Evolutionary conservation across 805 yeast species (phyloP), one percentile per base, ranked within the genome.

Genomic region (Kazachstania viticola): DNA sequence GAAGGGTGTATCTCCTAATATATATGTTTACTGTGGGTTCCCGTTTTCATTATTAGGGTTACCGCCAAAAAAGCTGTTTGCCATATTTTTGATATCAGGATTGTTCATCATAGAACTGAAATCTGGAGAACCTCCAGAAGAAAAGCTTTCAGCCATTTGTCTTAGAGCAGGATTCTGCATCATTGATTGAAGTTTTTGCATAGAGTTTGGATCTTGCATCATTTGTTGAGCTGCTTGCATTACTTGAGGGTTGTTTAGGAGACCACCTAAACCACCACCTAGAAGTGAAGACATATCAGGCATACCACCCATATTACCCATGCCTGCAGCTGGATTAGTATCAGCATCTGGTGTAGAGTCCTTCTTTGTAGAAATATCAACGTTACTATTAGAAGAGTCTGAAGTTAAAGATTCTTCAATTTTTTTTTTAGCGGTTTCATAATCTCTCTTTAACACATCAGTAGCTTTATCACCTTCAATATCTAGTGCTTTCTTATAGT

Each of bases 401-500:
- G 64, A 45, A 19, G 55, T 73, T 42, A 77, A 60, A 34, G 83
- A 81, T 51, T 79, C 87, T 48, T 80, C 84, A 25, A 81, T 83
- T 54, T 87, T 77, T 58, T 72, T 73, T 64, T 83, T 82, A 16
- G 96, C 96, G 22, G 95, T 82, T 57, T 88, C 95, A 54, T 75
- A 85, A 33, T 95, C 98, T 52, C 78, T 77, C 58, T 70, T 72
- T 95, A 88, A 88, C 13, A 91, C 87, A 25, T 80, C 94, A 6
- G 87, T 73, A 29, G 88, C 84, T 17, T 64, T 61, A 28, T 74
- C 80, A 27, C 96, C 95, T 61, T 91, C 97, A 35, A 74, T 73
- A 36, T 81, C 85, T 43, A 91, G 59, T 25, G 95, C 98, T 42
- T 67, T 69, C 59, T 81, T 76, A 61, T 91, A 91, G 18, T 97